phyloP scores from a whole-genome alignment of 164 flowering plant species.

The Aristolochia californica region DNA sequence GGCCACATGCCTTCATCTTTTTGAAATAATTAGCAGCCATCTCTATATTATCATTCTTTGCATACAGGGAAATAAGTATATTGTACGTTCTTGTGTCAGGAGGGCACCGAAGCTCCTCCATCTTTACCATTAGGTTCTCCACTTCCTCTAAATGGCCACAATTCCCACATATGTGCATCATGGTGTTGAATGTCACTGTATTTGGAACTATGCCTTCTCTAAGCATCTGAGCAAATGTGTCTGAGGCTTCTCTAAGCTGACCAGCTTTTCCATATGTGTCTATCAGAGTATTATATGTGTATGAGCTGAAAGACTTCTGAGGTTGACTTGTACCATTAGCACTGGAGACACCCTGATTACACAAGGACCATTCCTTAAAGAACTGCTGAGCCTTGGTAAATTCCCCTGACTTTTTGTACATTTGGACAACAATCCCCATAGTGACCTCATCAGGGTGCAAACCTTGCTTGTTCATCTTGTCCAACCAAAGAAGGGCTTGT shows the following conservation, averaged over 20 bases:
- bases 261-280: constrained; percentile 92
- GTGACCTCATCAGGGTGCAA: constrained; percentile 91
- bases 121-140: constrained; percentile 47
- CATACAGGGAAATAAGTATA: constrained; percentile 73
- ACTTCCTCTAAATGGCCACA: constrained; percentile 64
- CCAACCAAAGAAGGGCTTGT: constrained; percentile 64
- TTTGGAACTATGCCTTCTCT: constrained; percentile 58
- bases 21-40: constrained; percentile 45
- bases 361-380: constrained; percentile 63
- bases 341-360: constrained; percentile 11
- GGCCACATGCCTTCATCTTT: constrained; percentile 56
- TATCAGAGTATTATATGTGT: constrained; percentile 70
- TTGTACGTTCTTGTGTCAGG: constrained; percentile 91
- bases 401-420: constrained; percentile 71
- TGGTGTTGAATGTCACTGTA: constrained; percentile 84
- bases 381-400: constrained; percentile 65
- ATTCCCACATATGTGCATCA: constrained; percentile 88
- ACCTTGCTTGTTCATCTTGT: constrained; percentile 51
- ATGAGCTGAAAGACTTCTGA: constrained; percentile 32
- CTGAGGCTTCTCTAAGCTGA: constrained; percentile 62
- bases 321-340: constrained; percentile 7
- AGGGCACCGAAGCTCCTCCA: constrained; percentile 62
- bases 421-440: constrained; percentile 71
- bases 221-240: constrained; percentile 57
- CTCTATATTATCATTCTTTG: constrained; percentile 48